These are phyloP conservation scores for Colletotrichum sp. DNA, from an alignment of 2,329 filamentous ascomycete genomes.

Conservation along the genomic window DNA sequence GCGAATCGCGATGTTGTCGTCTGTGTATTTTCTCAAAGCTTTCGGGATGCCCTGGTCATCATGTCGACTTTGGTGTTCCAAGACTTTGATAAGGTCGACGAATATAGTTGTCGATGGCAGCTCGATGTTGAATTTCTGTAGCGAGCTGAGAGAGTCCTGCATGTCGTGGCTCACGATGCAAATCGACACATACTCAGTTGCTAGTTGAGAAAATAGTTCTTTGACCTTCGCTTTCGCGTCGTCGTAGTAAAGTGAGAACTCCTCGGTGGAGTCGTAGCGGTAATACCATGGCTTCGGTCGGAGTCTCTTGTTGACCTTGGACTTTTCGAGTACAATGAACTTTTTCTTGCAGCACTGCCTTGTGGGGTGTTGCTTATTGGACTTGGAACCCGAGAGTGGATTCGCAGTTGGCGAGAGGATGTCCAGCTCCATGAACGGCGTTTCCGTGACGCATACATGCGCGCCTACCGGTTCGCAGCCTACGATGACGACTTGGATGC, in stretches of 20 bases:
- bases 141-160: neutral
- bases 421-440: neutral
- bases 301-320: neutral
- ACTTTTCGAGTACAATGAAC: neutral
- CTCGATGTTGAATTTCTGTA: neutral
- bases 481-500: neutral
- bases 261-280: neutral
- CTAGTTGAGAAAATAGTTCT: accelerated
- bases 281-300: neutral
- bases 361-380: neutral
- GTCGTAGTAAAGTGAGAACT: neutral
- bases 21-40: neutral
- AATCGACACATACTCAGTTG: neutral
- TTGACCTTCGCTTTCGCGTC: neutral
- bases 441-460: neutral
- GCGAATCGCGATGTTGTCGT: neutral
- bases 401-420: neutral
- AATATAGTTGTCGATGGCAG: neutral
- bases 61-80: neutral
- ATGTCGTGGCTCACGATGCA: neutral
- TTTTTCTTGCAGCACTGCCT: neutral
- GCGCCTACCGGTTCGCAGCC: neutral
- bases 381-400: neutral
- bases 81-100: neutral
- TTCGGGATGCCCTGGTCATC: neutral